These are phyloP conservation scores for Dactylellina drechsleri DNA, from an alignment of 2,329 filamentous ascomycete genomes.

Conservation along the genomic window DNA sequence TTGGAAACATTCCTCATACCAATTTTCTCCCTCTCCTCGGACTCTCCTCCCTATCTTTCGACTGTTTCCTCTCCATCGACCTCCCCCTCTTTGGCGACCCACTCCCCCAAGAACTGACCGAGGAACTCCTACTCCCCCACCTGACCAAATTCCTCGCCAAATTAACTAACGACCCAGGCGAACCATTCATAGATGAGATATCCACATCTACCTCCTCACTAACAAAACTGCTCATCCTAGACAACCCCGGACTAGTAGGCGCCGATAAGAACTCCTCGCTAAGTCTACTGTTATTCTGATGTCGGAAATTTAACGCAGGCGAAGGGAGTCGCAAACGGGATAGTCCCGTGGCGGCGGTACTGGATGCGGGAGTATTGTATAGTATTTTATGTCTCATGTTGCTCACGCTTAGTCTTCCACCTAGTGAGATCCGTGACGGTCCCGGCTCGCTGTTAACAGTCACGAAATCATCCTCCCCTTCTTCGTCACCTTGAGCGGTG, in stretches of 20 bases:
- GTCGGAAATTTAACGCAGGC: slow-evolving; percentile 1
- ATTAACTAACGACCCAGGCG: slow-evolving; percentile 44
- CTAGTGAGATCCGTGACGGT: slow-evolving; percentile 26
- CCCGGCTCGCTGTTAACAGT: slow-evolving; percentile 41
- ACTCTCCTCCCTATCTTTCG: slow-evolving; percentile 23
- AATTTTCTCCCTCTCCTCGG: slow-evolving; percentile 10
- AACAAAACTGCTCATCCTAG: slow-evolving; percentile 34
- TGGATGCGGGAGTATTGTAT: slow-evolving; percentile 43
- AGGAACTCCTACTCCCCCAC: slow-evolving; percentile 42
- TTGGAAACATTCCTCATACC: neutral
- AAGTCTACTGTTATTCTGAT: neutral
- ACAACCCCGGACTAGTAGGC: slow-evolving; percentile 43
- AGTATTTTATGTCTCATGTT: slow-evolving; percentile 48
- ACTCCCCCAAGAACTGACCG: slow-evolving; percentile 35
- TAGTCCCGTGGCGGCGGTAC: slow-evolving; percentile 22
- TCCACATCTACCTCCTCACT: slow-evolving; percentile 25
- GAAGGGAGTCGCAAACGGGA: slow-evolving; percentile 11
- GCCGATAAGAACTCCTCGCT: slow-evolving; percentile 43
- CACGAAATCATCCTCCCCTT: slow-evolving; percentile 34
- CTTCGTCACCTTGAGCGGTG: neutral
- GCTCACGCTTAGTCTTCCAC: slow-evolving; percentile 5
- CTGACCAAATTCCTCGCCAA: slow-evolving; percentile 26
- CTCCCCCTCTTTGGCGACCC: slow-evolving; percentile 17
- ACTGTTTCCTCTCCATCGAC: slow-evolving; percentile 34
- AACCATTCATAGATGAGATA: slow-evolving; percentile 31